Evolutionary conservation across 2,329 filamentous ascomycete genomes (phyloP).

Genomic region (Xylaria sp.): DNA sequence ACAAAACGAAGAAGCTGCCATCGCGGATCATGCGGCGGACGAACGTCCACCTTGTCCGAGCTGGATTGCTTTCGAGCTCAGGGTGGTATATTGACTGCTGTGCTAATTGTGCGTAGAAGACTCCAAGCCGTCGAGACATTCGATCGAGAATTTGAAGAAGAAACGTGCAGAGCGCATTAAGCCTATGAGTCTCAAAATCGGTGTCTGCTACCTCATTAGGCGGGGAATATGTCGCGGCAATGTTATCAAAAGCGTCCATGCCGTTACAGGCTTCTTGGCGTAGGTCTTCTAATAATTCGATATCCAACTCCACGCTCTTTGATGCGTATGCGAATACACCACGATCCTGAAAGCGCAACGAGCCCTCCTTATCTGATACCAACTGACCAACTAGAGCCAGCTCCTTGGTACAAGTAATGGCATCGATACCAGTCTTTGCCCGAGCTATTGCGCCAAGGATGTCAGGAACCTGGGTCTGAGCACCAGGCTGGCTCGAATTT

Average conservation of each 20-base stretch:
- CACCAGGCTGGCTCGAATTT: slow-evolving; percentile 51
- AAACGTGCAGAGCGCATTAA: slow-evolving; percentile 58
- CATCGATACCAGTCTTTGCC: slow-evolving; percentile 59
- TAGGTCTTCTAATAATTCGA: slow-evolving; percentile 64
- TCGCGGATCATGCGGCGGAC: slow-evolving; percentile 61
- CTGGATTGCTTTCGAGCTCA: slow-evolving; percentile 63
- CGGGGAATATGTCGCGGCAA: slow-evolving; percentile 42
- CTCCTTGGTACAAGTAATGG: slow-evolving; percentile 59
- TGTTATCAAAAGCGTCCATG: slow-evolving; percentile 65
- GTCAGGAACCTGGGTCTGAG: slow-evolving; percentile 56
- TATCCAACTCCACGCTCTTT: slow-evolving; percentile 61
- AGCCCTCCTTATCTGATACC: slow-evolving; percentile 58
- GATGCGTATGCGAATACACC: slow-evolving; percentile 63
- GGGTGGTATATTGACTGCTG: slow-evolving; percentile 62
- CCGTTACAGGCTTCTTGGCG: slow-evolving; percentile 63
- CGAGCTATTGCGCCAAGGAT: slow-evolving; percentile 56
- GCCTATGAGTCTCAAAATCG: slow-evolving; percentile 52
- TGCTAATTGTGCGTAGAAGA: slow-evolving; percentile 64
- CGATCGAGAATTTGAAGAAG: slow-evolving; percentile 64
- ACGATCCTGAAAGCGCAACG: slow-evolving; percentile 61
- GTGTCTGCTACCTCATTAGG: slow-evolving; percentile 50
- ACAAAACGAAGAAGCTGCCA: slow-evolving; percentile 63
- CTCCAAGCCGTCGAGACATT: slow-evolving; percentile 62
- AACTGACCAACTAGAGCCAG: slow-evolving; percentile 63
- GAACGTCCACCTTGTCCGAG: slow-evolving; percentile 63